Evolutionary conservation across 495 filamentous ascomycete species (phyloP).

Genomic region (Choiromyces venosus): DNA sequence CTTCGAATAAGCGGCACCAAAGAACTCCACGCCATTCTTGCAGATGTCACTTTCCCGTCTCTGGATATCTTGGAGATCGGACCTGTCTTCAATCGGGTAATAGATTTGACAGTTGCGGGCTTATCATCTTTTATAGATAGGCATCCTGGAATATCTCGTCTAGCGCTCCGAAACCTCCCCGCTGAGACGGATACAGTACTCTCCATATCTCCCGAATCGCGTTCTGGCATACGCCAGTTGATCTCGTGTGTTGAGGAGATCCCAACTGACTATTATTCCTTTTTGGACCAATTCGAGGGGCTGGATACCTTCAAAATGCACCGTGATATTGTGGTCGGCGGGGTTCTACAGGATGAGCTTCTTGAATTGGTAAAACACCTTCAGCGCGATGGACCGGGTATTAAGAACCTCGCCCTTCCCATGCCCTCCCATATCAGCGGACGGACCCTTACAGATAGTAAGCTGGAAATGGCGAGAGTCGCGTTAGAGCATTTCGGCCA

Average conservation of each 20-base stretch:
- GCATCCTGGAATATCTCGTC: constrained; percentile 21
- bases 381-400: constrained; percentile 19
- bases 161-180: constrained; percentile 27
- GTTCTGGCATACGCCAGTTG: constrained; percentile 27
- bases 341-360: constrained; percentile 17
- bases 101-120: constrained; percentile 30
- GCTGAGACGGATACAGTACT: constrained; percentile 14
- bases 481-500: constrained; percentile 19
- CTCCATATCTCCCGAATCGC: constrained; percentile 14
- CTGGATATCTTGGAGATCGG: constrained; percentile 28
- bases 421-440: constrained; percentile 32
- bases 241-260: constrained; percentile 32
- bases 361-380: constrained; percentile 21
- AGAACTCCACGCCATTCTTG: constrained; percentile 25
- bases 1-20: constrained; percentile 28
- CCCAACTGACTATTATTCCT: constrained; percentile 22
- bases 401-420: constrained; percentile 28
- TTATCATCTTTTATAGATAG: constrained; percentile 28
- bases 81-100: constrained; percentile 20
- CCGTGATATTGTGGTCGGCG: constrained; percentile 25
- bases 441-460: constrained; percentile 21
- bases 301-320: constrained; percentile 29
- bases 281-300: constrained; percentile 24
- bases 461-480: constrained; percentile 14
- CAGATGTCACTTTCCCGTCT: constrained; percentile 17